phyloP scores from a whole-genome alignment of 1,284 basidiomycete species.

The Pterulicium gracile region DNA sequence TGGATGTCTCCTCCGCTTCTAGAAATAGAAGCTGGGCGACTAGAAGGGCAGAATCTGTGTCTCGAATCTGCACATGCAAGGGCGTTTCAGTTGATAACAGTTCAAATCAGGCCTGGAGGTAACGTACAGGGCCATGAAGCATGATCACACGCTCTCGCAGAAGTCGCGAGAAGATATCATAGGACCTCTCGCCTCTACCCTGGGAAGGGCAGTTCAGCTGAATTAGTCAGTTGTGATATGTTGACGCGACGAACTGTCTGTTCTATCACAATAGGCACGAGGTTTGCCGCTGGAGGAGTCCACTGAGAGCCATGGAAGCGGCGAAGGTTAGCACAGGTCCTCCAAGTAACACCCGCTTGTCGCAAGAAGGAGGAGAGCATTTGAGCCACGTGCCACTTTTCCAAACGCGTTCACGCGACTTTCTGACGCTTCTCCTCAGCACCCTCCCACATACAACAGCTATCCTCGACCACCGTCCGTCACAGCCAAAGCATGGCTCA shows the following conservation, averaged over 20 bases:
- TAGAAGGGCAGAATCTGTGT: constrained; percentile 72
- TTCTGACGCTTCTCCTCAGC: background rate
- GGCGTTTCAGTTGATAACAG: constrained; percentile 9
- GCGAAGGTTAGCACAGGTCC: constrained; percentile 8
- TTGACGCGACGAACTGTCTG: constrained; percentile 58
- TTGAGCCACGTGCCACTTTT: no score
- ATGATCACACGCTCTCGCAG: constrained; percentile 88
- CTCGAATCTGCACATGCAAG: constrained; percentile 53
- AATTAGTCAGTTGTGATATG: constrained; percentile 1
- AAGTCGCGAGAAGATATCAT: constrained; percentile 89
- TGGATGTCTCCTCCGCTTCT: constrained; percentile 85
- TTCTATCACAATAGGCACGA: constrained; percentile 89
- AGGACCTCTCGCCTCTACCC: constrained; percentile 88
- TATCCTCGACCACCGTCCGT: constrained; percentile 16
- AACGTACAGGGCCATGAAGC: constrained; percentile 78
- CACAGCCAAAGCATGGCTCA: no score
- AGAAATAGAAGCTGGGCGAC: constrained; percentile 89
- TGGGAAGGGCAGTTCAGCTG: constrained; percentile 20
- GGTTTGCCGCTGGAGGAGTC: constrained; percentile 35
- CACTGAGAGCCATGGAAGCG: constrained; percentile 23
- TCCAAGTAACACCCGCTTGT: background rate
- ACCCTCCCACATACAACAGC: background rate
- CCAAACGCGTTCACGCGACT: background rate
- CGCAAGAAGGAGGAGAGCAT: background rate
- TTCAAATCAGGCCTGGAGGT: constrained; percentile 9